phyloP scores from a whole-genome alignment of 1,284 basidiomycete species.

The Pholiota adiposa region DNA sequence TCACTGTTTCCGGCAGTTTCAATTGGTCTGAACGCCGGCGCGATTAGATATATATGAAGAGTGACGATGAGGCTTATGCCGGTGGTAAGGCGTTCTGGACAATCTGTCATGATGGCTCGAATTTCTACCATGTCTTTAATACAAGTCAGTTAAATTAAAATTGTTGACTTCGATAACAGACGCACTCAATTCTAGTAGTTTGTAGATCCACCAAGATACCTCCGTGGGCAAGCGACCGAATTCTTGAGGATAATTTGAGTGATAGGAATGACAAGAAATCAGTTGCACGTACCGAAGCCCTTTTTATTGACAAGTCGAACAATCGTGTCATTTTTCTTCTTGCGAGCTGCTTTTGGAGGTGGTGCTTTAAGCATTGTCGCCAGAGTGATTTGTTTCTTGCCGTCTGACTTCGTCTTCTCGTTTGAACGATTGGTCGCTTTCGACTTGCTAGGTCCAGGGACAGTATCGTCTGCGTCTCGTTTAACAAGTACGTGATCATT shows the following conservation, averaged over 20 bases:
- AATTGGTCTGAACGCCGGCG: constrained; percentile 63
- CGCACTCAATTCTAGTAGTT: constrained; percentile 71
- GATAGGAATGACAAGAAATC: neutral
- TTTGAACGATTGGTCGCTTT: constrained; percentile 41
- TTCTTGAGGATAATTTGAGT: constrained; percentile 43
- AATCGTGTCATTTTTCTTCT: constrained; percentile 64
- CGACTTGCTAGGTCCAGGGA: constrained; percentile 32
- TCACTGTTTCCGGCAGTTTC: constrained; percentile 38
- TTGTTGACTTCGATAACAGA: constrained; percentile 6
- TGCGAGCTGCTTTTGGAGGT: constrained; percentile 46
- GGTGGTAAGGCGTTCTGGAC: constrained; percentile 63
- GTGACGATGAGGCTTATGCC: constrained; percentile 76
- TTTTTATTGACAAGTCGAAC: constrained; percentile 68
- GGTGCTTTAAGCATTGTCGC: constrained; percentile 67
- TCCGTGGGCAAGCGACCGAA: constrained; percentile 76
- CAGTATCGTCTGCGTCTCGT: constrained; percentile 52
- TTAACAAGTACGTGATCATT: constrained; percentile 67
- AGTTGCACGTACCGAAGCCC: constrained; percentile 59
- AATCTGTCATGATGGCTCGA: constrained; percentile 71
- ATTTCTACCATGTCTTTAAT: constrained; percentile 63
- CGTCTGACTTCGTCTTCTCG: constrained; percentile 42
- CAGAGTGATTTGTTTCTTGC: constrained; percentile 68
- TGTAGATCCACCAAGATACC: constrained; percentile 70
- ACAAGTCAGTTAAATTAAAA: constrained; percentile 14
- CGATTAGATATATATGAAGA: constrained; percentile 66